phyloP scores from a whole-genome alignment of 2,329 filamentous ascomycete genomes.

The Verticillium longisporum region DNA sequence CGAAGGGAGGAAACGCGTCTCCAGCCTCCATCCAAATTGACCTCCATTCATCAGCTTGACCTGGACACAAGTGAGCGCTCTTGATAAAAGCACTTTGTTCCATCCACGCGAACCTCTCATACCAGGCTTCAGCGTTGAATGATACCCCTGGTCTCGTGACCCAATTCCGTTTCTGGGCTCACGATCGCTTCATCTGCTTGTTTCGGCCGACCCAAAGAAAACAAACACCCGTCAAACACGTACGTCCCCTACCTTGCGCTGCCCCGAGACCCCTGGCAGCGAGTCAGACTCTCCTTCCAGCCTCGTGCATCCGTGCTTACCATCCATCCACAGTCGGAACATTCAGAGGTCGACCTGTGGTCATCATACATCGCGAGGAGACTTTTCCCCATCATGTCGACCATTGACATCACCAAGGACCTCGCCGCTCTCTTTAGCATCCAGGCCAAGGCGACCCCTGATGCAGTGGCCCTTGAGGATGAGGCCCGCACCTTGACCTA shows the following conservation, averaged over 20 bases:
- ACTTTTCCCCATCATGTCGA: constrained; percentile 39
- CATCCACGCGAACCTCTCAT: neutral
- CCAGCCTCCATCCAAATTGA: neutral
- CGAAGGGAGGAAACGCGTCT: neutral
- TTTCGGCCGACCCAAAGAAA: neutral
- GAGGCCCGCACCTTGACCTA: constrained; percentile 63
- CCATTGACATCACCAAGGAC: constrained; percentile 67
- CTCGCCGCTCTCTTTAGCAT: constrained; percentile 63
- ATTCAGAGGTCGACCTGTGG: neutral
- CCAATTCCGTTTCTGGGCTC: constrained; percentile 6
- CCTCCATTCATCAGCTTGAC: neutral
- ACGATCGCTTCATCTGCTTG: neutral
- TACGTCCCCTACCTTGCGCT: neutral
- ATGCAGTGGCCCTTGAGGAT: constrained; percentile 67
- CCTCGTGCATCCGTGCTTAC: neutral
- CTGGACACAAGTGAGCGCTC: neutral
- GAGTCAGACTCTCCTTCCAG: neutral
- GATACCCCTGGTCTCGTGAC: constrained; percentile 9
- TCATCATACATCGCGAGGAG: neutral
- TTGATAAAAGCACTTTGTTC: neutral
- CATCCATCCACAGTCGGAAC: neutral
- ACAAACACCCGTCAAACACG: neutral
- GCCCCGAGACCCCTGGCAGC: neutral
- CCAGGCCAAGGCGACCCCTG: constrained; percentile 62
- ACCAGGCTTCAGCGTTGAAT: neutral